Conservation (phyloP, 495 filamentous ascomycete genomes). For the Elasticomyces elasticus region DNA sequence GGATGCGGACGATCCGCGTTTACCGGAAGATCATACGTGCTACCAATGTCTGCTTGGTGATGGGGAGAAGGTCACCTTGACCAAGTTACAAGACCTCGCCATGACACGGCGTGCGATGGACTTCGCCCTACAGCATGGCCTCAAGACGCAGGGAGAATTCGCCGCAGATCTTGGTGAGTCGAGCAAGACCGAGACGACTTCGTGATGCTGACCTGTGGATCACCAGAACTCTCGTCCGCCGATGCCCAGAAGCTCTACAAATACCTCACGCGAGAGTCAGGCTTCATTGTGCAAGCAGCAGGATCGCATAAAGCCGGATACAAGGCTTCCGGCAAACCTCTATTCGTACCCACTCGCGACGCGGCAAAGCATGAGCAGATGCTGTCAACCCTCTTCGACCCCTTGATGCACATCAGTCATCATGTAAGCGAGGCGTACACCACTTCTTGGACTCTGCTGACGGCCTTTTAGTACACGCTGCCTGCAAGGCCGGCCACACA, state of each 20-base stretch:
- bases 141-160: constrained; percentile 19
- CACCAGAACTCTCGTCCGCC: not conserved
- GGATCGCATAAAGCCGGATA: constrained; percentile 29
- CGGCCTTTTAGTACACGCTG: not conserved
- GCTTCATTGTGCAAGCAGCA: constrained; percentile 26
- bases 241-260: constrained; percentile 21
- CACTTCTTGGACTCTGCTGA: not conserved
- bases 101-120: constrained; percentile 28
- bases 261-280: constrained; percentile 27
- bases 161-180: constrained; percentile 20
- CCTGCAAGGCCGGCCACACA: not conserved
- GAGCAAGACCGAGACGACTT: not conserved
- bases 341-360: constrained; percentile 20
- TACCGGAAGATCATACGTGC: constrained; percentile 38
- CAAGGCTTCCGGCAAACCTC: constrained; percentile 23
- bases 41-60: constrained; percentile 39
- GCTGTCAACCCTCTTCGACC: constrained; percentile 30
- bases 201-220: not conserved
- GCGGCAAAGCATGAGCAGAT: constrained; percentile 21
- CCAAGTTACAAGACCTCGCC: constrained; percentile 29
- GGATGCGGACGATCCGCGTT: constrained; percentile 23
- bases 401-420: constrained; percentile 33
- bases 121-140: constrained; percentile 16
- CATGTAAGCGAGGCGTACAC: constrained; percentile 26
- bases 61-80: constrained; percentile 25